Conservation (phyloP, 2,329 filamentous ascomycete species). For the Zopfia rhizophila region DNA sequence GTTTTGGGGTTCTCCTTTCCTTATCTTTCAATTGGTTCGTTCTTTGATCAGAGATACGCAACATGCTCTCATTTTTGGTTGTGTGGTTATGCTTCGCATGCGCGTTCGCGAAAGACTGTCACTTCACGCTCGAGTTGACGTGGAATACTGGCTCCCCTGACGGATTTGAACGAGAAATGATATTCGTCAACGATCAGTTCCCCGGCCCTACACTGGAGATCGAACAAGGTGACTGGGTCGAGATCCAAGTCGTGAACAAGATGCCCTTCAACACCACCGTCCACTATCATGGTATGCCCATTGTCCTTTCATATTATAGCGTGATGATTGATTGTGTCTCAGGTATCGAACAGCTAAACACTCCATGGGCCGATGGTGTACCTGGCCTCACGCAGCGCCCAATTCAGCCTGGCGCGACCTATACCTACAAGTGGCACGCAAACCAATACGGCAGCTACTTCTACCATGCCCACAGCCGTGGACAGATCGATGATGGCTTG, state of each 20-base stretch:
- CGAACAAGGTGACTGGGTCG: slow-evolving; percentile 34
- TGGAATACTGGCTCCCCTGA: slow-evolving; percentile 34
- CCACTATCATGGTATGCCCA: slow-evolving; percentile 59
- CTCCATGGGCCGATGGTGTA: slow-evolving; percentile 70
- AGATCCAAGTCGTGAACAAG: slow-evolving; percentile 56
- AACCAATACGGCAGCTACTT: slow-evolving; percentile 68
- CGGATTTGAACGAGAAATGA: slow-evolving; percentile 36
- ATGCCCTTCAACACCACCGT: slow-evolving; percentile 61
- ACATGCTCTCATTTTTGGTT: slow-evolving; percentile 24
- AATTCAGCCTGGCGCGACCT: slow-evolving; percentile 61
- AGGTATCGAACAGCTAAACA: slow-evolving; percentile 61
- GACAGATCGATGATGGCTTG: slow-evolving; percentile 69
- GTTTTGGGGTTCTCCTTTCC: too few species aligned
- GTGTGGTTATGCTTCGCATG: slow-evolving; percentile 21
- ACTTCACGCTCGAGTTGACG: slow-evolving; percentile 35
- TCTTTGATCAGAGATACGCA: too few species aligned
- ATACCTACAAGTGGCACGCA: slow-evolving; percentile 66
- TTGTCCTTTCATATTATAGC: not conserved
- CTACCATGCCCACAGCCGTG: slow-evolving; percentile 68
- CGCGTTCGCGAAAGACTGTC: slow-evolving; percentile 16
- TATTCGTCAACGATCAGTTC: slow-evolving; percentile 40
- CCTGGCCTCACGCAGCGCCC: slow-evolving; percentile 66
- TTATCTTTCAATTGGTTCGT: too few species aligned
- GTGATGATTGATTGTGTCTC: slow-evolving; percentile 1
- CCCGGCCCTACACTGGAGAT: slow-evolving; percentile 34